Evolutionary conservation across 108 stramenopile species (phyloP).

Genomic region (Fistulifera solaris): DNA sequence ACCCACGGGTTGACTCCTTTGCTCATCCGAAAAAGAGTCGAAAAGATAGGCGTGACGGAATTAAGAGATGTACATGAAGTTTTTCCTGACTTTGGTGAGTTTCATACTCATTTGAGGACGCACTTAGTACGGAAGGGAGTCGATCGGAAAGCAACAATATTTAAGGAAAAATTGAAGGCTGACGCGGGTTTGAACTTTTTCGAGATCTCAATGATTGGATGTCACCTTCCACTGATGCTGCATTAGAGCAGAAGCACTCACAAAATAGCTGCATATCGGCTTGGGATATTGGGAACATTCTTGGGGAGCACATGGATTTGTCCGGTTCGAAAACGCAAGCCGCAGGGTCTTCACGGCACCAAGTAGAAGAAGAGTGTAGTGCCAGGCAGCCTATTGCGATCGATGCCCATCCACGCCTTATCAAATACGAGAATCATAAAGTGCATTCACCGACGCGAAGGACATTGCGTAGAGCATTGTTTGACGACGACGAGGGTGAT

Average conservation of each 20-base stretch:
- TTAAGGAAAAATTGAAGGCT: too few species aligned
- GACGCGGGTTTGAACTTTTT: not conserved
- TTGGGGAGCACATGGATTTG: too few species aligned
- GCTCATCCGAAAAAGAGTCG: not conserved
- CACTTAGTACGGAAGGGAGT: slow-evolving; percentile 5
- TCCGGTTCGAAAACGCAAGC: too few species aligned
- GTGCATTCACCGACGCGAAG: too few species aligned
- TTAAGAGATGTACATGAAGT: slow-evolving; percentile 4
- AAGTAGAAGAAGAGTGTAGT: too few species aligned
- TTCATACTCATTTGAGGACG: slow-evolving; percentile 5
- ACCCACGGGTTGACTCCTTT: not conserved
- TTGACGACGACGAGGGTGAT: slow-evolving; percentile 6
- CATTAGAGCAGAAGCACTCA: not conserved
- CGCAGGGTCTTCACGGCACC: not conserved
- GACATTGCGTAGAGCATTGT: not conserved
- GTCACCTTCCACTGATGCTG: not conserved
- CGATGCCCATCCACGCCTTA: too few species aligned
- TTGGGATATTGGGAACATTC: not conserved
- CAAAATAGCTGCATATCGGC: not conserved
- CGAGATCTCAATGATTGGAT: not conserved
- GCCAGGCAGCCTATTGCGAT: too few species aligned
- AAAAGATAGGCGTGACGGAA: slow-evolving; percentile 1
- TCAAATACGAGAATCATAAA: too few species aligned
- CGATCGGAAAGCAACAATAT: not conserved
- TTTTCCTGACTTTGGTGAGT: slow-evolving; percentile 2